These are phyloP conservation scores for Termitomyces eurrhizus DNA, from an alignment of 768 basidiomycete genomes.

Conservation along the genomic window DNA sequence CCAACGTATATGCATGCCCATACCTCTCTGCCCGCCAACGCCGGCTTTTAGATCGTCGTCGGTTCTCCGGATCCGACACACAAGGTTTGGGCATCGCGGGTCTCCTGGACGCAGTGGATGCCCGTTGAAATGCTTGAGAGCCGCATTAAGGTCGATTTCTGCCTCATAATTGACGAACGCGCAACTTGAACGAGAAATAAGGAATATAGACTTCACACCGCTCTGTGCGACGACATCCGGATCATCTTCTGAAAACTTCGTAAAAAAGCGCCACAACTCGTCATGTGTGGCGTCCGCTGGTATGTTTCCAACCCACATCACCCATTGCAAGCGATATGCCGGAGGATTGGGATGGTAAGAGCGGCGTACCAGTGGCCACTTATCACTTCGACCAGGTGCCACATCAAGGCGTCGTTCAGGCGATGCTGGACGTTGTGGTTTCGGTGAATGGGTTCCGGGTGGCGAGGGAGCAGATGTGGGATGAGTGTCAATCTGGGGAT, in stretches of 20 bases:
- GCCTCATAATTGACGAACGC: conserved; percentile 88
- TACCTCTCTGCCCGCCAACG: conserved; percentile 87
- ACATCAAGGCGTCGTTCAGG: background rate
- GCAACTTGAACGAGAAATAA: conserved; percentile 90
- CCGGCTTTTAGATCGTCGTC: conserved; percentile 88
- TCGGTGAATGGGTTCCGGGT: conserved; percentile 16
- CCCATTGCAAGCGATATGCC: conserved; percentile 80
- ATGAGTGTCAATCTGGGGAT: conserved; percentile 20
- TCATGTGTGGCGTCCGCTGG: conserved; percentile 78
- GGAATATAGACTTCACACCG: conserved; percentile 82
- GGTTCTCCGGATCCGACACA: conserved; percentile 76
- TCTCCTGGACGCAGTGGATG: conserved; percentile 65
- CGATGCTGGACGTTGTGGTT: conserved; percentile 1
- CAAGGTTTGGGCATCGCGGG: conserved; percentile 66
- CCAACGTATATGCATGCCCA: conserved; percentile 79
- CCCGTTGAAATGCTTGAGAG: conserved; percentile 74
- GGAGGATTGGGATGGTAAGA: conserved; percentile 71
- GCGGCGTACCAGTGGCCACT: conserved; percentile 38
- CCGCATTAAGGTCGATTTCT: conserved; percentile 55
- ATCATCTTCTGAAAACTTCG: conserved; percentile 21
- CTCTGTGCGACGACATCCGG: conserved; percentile 18
- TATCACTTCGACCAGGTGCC: conserved; percentile 14
- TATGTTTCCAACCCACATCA: conserved; percentile 96
- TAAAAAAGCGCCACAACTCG: conserved; percentile 87
- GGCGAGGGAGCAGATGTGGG: conserved; percentile 16